A percentile compares a stretch with the other conserved stretches of the same genome.
phyloP scores from a whole-genome alignment of 1,284 basidiomycete species.

The Moniliophthora roreri region DNA sequence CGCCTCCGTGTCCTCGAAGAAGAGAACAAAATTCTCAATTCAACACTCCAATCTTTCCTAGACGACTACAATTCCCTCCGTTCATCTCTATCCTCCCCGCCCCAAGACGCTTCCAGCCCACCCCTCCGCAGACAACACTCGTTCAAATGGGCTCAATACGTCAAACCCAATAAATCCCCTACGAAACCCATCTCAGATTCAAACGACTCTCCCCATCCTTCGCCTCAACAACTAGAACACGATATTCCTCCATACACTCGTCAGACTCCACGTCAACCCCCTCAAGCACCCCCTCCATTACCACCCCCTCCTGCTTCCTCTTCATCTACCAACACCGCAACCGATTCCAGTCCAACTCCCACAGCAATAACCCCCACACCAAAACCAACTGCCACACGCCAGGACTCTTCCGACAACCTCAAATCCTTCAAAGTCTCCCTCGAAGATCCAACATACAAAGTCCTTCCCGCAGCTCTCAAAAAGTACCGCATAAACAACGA shows the following conservation, averaged over 20 bases:
- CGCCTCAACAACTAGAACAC: constrained; percentile 73
- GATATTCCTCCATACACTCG: constrained; percentile 47
- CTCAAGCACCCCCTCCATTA: constrained; percentile 23
- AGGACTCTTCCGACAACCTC: constrained; percentile 74
- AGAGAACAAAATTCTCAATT: constrained; percentile 70
- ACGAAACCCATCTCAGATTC: constrained; percentile 55
- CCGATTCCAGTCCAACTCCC: constrained; percentile 14
- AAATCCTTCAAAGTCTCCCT: constrained; percentile 90
- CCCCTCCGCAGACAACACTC: constrained; percentile 68
- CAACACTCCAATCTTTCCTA: constrained; percentile 57
- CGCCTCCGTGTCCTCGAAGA: constrained; percentile 71
- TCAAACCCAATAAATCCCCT: constrained; percentile 71
- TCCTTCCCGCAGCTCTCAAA: constrained; percentile 95
- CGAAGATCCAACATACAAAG: constrained; percentile 98
- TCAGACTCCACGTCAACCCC: constrained; percentile 18
- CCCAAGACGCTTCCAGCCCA: constrained; percentile 49
- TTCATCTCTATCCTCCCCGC: constrained; percentile 33
- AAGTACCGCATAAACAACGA: constrained; percentile 99
- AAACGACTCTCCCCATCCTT: constrained; percentile 73
- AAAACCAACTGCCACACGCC: constrained; percentile 31
- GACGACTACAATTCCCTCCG: constrained; percentile 63
- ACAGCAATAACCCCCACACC: constrained; percentile 20
- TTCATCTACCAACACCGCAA: constrained; percentile 6
- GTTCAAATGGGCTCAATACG: constrained; percentile 80
- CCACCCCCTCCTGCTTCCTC: constrained; percentile 21